Evolutionary conservation across 139 green algal species (phyloP).

Genomic region (Tetraselmis chui): DNA sequence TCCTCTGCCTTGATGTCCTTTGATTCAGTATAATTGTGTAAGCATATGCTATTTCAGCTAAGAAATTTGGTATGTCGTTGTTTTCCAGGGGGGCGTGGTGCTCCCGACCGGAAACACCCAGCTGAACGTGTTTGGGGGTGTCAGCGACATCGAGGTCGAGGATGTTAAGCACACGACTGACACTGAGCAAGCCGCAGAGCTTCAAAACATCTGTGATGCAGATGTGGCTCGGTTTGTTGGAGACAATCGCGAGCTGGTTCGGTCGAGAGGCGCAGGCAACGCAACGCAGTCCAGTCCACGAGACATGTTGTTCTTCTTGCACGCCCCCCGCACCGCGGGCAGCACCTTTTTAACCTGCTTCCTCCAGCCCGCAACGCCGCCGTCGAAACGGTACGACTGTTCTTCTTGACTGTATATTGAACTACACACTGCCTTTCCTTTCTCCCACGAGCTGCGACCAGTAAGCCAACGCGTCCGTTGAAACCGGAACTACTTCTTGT

Average conservation of each 20-base stretch:
- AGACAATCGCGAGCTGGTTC: neutral
- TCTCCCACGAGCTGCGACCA: neutral
- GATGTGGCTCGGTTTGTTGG: neutral
- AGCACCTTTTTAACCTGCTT: slow-evolving; percentile 82
- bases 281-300: neutral
- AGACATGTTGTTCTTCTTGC: slow-evolving; percentile 87
- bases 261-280: neutral
- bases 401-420: too few species aligned
- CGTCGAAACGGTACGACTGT: neutral
- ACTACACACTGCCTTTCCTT: neutral
- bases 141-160: neutral
- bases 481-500: too few species aligned
- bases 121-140: neutral
- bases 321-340: slow-evolving; percentile 87
- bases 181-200: too few species aligned
- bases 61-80: too few species aligned
- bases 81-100: neutral
- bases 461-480: too few species aligned
- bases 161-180: too few species aligned
- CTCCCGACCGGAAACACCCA: neutral
- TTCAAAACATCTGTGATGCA: neutral
- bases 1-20: too few species aligned
- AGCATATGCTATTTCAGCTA: too few species aligned
- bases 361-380: slow-evolving; percentile 44
- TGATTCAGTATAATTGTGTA: too few species aligned